Evolutionary conservation across 2,329 filamentous ascomycete species (phyloP), one percentile per base, ranked within the genome.

Genomic region (Talaromyces sp.): DNA sequence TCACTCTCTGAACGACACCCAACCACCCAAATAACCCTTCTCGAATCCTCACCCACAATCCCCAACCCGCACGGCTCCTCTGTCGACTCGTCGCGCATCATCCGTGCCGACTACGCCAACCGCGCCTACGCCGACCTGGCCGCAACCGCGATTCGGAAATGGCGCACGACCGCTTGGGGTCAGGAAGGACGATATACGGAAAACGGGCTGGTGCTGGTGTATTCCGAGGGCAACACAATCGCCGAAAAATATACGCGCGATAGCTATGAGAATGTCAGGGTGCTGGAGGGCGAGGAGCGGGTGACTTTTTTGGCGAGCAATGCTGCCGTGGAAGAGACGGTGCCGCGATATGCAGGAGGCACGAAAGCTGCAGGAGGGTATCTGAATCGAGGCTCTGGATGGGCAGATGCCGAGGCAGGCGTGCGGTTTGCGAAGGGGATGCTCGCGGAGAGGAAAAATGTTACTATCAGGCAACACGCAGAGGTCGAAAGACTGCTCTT

Each of bases 31-130:
- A 83, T 88, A 64, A 87, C 83, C 6, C 72, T 88, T 36, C 72
- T 88, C 60, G 86, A 88, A 66, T 78, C 83, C 28, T 79, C 82
- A 23, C 74, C 81, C 2, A 73, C 69, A 40, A 85, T 87, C 61
- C 85, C 85, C 27, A 82, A 85, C 57, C 81, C 83, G 2, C 82
- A 87, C 68, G 83, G 82, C 59, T 83, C 83, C 10, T 85, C 82
- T 64, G 82, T 87, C 64, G 86, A 88, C 71, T 79, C 79, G 53
- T 86, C 83, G 27, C 84, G 86, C 61, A 87, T 88, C 66, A 80
- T 88, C 56, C 82, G 86, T 36, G 82, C 88, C 42, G 94, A 98
- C 81, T 98, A 98, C 72, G 88, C 90, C 5, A 87, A 94, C 70
- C 79, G 85, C 0, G 84, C 87, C 27, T 98, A 98, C 76, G 85